Conservation (phyloP, 495 filamentous ascomycete genomes). For the Trichoderma orchidacearum region DNA sequence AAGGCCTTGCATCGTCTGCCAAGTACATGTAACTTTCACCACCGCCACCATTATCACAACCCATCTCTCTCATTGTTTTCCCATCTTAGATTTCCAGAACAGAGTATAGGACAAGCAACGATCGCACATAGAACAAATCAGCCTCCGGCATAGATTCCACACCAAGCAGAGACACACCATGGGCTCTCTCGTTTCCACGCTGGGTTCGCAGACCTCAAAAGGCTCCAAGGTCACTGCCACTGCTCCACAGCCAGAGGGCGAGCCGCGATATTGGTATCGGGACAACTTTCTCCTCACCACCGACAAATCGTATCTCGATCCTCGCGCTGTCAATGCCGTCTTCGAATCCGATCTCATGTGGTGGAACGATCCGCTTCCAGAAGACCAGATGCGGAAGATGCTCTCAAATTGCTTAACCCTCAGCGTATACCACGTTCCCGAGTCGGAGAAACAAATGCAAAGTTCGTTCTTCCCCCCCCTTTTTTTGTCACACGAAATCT, state of each 20-base stretch:
- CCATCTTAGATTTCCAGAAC: not conserved
- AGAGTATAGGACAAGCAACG: too few relatives aligned
- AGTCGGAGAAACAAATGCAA: slow-evolving; percentile 10
- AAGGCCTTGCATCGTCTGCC: not conserved
- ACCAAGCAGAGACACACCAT: not conserved
- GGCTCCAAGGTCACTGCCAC: not conserved
- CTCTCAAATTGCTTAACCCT: slow-evolving; percentile 41
- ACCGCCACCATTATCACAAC: not conserved
- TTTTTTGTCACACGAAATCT: too few relatives aligned
- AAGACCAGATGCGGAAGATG: slow-evolving; percentile 25
- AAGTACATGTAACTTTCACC: not conserved
- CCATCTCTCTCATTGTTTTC: too few relatives aligned
- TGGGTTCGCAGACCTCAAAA: not conserved
- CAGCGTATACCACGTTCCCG: slow-evolving; percentile 32
- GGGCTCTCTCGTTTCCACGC: not conserved
- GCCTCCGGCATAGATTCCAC: not conserved
- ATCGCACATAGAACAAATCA: not conserved
- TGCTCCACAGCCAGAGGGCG: slow-evolving; percentile 2
- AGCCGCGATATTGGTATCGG: slow-evolving; percentile 14
- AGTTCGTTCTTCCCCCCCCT: slow-evolving; percentile 7
- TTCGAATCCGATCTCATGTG: slow-evolving; percentile 38
- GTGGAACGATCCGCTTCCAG: slow-evolving; percentile 34
- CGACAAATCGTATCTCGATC: slow-evolving; percentile 30
- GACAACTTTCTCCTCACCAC: slow-evolving; percentile 35
- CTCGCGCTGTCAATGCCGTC: slow-evolving; percentile 33